Base-by-base conservation (phyloP, 345 rosid species). In the Cardamine resedifolia region DNA sequence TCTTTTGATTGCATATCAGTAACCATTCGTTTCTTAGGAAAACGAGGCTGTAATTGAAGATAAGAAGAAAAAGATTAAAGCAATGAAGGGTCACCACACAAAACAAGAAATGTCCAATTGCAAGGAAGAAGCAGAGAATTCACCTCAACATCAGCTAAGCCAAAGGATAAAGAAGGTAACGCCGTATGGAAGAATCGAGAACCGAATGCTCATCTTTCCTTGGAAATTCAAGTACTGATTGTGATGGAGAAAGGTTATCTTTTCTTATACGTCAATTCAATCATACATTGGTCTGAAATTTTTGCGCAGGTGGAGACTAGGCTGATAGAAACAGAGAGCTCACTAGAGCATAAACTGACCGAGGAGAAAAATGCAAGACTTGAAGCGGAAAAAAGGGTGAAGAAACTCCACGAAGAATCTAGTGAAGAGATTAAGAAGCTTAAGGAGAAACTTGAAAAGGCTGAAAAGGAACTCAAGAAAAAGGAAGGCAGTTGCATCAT, bases 361-460 rank as follows among this genome's bases (percentile, higher is more conserved):
- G 89, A 82, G 65, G 94, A 90, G 85, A 85, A 86, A 68, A 87
- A 85, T 18, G 92, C 90, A 4, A 75, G 92, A 51, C 75, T 81
- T 38, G 79, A 57, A 64, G 84, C 92, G 5, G 90, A 90, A 68
- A 76, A 83, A 80, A 63, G 11, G 12, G 88, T 86, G 0, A 81
- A 73, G 1, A 2, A 53, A 28, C 86, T 81, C 64, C 91, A 88
- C 61, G 62, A 52, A 82, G 79, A 80, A 67, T 86, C 91, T 3
- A 79, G 74, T 10, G 82, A 86, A 27, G 89, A 86, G 71, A 88
- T 88, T 38, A 66, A 83, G 20, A 59, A 34, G 79, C 89, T 90
- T 7, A 81, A 84, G 56, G 85, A 84, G 81, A 75, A 81, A 68
- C 84, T 88, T 3, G 83, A 88, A 47, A 81, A 45, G 55, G 91